These are phyloP conservation scores for Cynanchum wilfordii DNA, from an alignment of 257 asterid species.

Conservation along the genomic window DNA sequence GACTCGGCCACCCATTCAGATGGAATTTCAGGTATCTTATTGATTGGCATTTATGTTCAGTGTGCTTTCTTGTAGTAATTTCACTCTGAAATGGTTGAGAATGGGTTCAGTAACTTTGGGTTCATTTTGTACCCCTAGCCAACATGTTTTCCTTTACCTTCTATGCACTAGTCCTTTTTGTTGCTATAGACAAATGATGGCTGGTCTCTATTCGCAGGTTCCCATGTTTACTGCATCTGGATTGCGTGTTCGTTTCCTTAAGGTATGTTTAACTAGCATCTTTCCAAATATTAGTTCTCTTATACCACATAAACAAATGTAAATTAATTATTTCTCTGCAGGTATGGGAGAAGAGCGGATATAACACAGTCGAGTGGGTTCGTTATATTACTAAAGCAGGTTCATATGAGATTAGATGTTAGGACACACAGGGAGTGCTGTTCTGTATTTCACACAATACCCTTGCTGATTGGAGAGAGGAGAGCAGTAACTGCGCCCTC, in stretches of 20 bases:
- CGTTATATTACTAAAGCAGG: constrained; percentile 99
- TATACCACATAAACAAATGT: constrained; percentile 9
- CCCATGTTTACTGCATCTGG: constrained; percentile 99
- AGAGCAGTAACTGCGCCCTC: background rate
- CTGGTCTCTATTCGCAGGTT: constrained; percentile 45
- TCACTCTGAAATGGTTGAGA: background rate
- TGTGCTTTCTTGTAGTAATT: background rate
- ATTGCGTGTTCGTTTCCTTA: constrained; percentile 92
- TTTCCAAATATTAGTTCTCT: background rate
- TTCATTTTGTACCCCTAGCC: background rate
- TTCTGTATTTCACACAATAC: background rate
- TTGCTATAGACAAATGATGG: background rate
- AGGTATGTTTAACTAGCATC: constrained; percentile 41
- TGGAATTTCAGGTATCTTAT: constrained; percentile 90
- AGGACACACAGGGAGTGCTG: constrained; percentile 22
- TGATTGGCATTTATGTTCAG: constrained; percentile 1
- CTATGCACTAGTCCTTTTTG: background rate
- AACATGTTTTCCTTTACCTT: background rate
- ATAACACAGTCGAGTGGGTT: constrained; percentile 99
- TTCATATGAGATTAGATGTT: constrained; percentile 93
- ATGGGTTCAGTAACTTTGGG: background rate
- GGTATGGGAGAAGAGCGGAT: constrained; percentile 99
- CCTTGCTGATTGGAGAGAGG: background rate
- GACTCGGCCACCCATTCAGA: constrained; percentile 99
- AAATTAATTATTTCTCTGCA: constrained; percentile 30